Percentiles rank a stretch among this genome's conserved stretches.
These are phyloP conservation scores for Dothidotthia symphoricarpi DNA, from an alignment of 2,329 filamentous ascomycete species.

Conservation along the genomic window DNA sequence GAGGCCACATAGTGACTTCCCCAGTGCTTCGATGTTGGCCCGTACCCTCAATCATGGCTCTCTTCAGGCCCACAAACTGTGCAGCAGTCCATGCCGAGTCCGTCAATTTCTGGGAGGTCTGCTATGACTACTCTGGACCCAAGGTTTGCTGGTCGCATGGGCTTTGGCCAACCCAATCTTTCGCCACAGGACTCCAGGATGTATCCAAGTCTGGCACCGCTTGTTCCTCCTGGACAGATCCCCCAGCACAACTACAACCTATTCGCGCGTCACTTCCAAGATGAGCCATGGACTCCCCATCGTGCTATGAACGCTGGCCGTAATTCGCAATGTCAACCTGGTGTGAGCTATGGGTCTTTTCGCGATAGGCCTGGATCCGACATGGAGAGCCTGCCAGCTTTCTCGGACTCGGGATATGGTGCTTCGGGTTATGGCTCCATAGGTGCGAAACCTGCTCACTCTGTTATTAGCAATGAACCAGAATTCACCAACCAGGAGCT, in stretches of 20 bases:
- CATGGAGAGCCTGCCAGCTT: conserved; percentile 16
- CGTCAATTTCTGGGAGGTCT: conserved; percentile 15
- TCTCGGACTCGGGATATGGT: conserved; percentile 37
- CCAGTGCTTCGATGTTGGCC: conserved; percentile 13
- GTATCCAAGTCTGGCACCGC: conserved; percentile 13
- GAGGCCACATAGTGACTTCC: conserved; percentile 6
- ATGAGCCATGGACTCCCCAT: conserved; percentile 30
- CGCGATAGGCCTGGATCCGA: conserved; percentile 22
- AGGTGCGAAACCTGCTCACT: conserved; percentile 26
- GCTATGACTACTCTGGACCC: conserved; percentile 10
- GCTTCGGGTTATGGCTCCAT: too few relatives aligned
- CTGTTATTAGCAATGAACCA: conserved; percentile 33
- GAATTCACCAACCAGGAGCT: conserved; percentile 21
- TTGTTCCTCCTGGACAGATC: conserved; percentile 12
- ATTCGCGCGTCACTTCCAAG: conserved; percentile 15
- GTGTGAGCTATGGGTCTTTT: conserved; percentile 16
- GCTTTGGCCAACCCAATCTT: conserved; percentile 8
- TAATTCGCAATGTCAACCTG: conserved; percentile 7
- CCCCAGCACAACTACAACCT: conserved; percentile 6
- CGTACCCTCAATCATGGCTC: conserved; percentile 20
- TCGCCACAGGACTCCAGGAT: conserved; percentile 5
- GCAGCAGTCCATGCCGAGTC: conserved; percentile 18
- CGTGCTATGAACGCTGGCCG: conserved; percentile 3
- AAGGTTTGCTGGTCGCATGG: conserved; percentile 3
- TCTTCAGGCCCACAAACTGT: conserved; percentile 10